Percentiles rank a stretch among this genome's conserved stretches.
Evolutionary conservation across 2,329 filamentous ascomycete genomes (phyloP).

Genomic region (Calonectria crousiana): DNA sequence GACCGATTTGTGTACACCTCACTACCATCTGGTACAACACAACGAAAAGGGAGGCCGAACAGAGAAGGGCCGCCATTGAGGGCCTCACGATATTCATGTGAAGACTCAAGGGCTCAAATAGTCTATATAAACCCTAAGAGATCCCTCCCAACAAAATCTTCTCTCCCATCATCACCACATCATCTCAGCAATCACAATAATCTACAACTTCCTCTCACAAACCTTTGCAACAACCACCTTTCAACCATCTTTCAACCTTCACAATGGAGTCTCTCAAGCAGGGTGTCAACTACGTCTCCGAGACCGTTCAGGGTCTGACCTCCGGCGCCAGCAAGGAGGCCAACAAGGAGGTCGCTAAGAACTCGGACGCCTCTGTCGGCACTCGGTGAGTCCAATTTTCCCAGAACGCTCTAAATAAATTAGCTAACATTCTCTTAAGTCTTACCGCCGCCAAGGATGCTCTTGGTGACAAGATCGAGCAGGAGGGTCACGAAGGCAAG

Average conservation of each 20-base stretch:
- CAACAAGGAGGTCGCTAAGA: constrained; percentile 79
- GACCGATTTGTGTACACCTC: not conserved
- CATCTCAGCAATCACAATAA: constrained; percentile 28
- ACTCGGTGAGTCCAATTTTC: constrained; percentile 62
- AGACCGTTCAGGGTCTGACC: constrained; percentile 70
- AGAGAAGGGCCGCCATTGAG: not conserved
- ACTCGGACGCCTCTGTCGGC: constrained; percentile 62
- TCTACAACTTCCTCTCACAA: constrained; percentile 30
- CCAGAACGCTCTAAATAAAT: not conserved
- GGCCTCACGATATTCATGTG: not conserved
- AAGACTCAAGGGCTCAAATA: not conserved
- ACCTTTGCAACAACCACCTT: constrained; percentile 22
- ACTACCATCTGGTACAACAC: constrained; percentile 15
- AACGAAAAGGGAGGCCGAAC: not conserved
- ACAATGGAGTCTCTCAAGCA: constrained; percentile 69
- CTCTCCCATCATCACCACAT: constrained; percentile 31
- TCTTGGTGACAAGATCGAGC: constrained; percentile 61
- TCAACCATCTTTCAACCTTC: constrained; percentile 34
- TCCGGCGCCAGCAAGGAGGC: constrained; percentile 73
- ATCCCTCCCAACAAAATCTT: constrained; percentile 6
- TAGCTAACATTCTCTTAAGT: constrained; percentile 51
- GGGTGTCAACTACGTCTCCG: constrained; percentile 77
- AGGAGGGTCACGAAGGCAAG: constrained; percentile 55
- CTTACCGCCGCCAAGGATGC: constrained; percentile 62
- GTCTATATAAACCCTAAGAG: constrained; percentile 37